Evolutionary conservation across 2,329 filamentous ascomycete species (phyloP).

Genomic region (Simplicillium sp.): DNA sequence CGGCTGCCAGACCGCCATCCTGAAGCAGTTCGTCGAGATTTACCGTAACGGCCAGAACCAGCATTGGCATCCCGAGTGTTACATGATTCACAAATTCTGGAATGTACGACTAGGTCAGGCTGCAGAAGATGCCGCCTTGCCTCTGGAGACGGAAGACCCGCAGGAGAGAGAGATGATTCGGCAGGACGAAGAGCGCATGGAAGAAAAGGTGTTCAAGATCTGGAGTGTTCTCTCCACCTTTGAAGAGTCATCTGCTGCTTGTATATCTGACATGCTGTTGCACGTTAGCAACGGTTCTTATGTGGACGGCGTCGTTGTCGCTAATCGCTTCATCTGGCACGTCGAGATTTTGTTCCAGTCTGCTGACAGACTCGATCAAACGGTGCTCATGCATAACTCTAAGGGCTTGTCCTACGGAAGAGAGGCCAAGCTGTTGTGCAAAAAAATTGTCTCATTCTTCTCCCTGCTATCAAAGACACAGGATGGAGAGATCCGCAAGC

Average conservation of each 20-base stretch:
- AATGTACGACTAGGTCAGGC: constrained; percentile 76
- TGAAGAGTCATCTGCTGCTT: constrained; percentile 93
- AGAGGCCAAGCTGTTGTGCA: constrained; percentile 98
- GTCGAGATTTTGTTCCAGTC: constrained; percentile 88
- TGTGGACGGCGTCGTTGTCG: constrained; percentile 86
- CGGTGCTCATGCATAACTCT: constrained; percentile 58
- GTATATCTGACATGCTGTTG: constrained; percentile 97
- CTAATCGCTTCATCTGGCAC: constrained; percentile 92
- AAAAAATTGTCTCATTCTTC: constrained; percentile 98
- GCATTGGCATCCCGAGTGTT: constrained; percentile 98
- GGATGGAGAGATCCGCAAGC: constrained; percentile 77
- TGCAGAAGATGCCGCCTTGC: constrained; percentile 36
- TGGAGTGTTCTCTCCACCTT: constrained; percentile 97
- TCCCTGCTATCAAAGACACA: constrained; percentile 90
- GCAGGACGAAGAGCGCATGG: constrained; percentile 84
- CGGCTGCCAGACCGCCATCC: constrained; percentile 90
- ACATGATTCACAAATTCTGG: constrained; percentile 99
- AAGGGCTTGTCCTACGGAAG: constrained; percentile 86
- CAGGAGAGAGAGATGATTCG: constrained; percentile 68
- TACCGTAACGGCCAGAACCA: constrained; percentile 97
- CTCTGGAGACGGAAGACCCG: constrained; percentile 34
- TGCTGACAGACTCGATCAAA: constrained; percentile 73
- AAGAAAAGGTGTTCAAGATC: constrained; percentile 95
- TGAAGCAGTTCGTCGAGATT: constrained; percentile 99
- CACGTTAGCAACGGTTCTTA: constrained; percentile 98